Evolutionary conservation across 148 eudicot species (phyloP), one percentile per base, ranked within the genome.

Genomic region (Chenopodium quinoa): DNA sequence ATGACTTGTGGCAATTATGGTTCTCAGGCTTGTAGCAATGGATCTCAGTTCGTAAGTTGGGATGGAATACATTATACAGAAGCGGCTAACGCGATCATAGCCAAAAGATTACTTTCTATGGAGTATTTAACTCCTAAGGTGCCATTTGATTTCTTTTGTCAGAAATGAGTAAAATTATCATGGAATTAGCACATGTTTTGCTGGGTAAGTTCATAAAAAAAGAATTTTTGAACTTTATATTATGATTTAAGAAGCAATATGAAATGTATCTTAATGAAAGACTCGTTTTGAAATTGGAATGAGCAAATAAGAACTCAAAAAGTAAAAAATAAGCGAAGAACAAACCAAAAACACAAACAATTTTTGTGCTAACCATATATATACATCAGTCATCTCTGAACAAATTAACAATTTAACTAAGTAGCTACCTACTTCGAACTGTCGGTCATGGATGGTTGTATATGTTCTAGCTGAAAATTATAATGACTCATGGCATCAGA

Each of bases 21-120:
- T 29, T 85, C 84, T 40, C 83, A 91, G 64, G 90, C 89, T 29
- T 96, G 98, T 81, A 79, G 79, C 46, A 86, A 88, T 75, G 94
- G 90, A 73, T 78, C 92, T 27, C 73, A 71, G 37, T 87, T 46
- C 76, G 82, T 96, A 79, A 92, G 88, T 75, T 96, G 99, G 99
- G 99, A 96, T 37, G 99, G 99, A 4, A 84, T 87, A 54, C 99
- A 96, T 85, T 93, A 89, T 76, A 92, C 93, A 5, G 99, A 96
- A 82, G 95, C 98, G 14, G 98, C 99, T 14, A 96, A 96, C 71
- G 75, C 85, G 47, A 47, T 93, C 73, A 79, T 93, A 77, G 91
- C 93, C 71, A 80, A 92, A 50, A 93, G 89, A 82, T 83, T 96
- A 86, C 91, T 88, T 74, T 93, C 99, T 58, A 88, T 52, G 50